Conservation (phyloP, 768 basidiomycete species). For the Amanita pseudoporphyria region DNA sequence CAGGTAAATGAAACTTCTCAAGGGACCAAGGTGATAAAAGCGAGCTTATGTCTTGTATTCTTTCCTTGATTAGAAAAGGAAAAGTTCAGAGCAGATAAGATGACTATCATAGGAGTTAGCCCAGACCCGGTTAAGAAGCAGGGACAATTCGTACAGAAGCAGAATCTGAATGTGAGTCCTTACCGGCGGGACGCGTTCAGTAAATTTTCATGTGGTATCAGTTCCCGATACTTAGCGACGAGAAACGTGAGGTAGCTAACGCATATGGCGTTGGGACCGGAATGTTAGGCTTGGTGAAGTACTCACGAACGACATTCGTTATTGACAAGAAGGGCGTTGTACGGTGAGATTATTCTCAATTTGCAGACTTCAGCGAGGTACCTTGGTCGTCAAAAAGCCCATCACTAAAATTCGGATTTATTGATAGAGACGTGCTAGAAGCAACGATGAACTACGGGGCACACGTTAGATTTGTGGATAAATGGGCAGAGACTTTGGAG, state of each 20-base stretch:
- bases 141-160: slow-evolving; percentile 62
- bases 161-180: slow-evolving; percentile 48
- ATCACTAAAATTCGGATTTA: slow-evolving; percentile 2
- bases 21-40: not conserved
- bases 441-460: slow-evolving; percentile 52
- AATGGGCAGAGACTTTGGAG: slow-evolving; percentile 49
- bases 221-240: slow-evolving; percentile 78
- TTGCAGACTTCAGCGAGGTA: not conserved
- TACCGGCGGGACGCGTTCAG: not conserved
- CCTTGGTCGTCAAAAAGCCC: not conserved
- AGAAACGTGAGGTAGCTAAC: slow-evolving; percentile 48
- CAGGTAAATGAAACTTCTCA: slow-evolving; percentile 30
- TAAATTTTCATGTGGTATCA: slow-evolving; percentile 15
- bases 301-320: slow-evolving; percentile 64
- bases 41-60: slow-evolving; percentile 1
- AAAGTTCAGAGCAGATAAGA: slow-evolving; percentile 52
- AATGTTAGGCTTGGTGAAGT: slow-evolving; percentile 51
- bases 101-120: slow-evolving; percentile 67
- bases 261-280: slow-evolving; percentile 59
- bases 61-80: slow-evolving; percentile 38
- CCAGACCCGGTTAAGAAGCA: slow-evolving; percentile 65
- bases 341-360: slow-evolving; percentile 29
- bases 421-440: slow-evolving; percentile 45
- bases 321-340: slow-evolving; percentile 66
- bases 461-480: slow-evolving; percentile 63